Evolutionary conservation across 1,139 yeast species (phyloP).

Genomic region (Debaryomyces singareniensis): DNA sequence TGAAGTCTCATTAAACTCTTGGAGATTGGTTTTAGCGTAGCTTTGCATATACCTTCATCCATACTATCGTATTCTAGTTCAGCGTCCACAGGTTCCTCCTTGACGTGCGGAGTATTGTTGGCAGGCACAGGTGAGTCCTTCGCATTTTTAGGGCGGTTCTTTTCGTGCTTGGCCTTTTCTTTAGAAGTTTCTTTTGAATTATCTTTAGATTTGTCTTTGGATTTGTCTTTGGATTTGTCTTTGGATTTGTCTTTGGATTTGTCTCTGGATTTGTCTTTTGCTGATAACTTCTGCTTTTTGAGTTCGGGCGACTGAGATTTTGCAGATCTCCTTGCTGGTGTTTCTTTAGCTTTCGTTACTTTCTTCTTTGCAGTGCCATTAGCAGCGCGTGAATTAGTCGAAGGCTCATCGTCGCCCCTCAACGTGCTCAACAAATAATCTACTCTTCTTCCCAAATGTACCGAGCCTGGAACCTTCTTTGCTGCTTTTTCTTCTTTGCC

Average conservation of each 20-base stretch:
- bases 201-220: conserved; percentile 7
- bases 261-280: background rate
- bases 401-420: conserved; percentile 44
- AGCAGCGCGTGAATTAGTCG: conserved; percentile 6
- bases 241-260: conserved; percentile 3
- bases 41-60: conserved; percentile 72
- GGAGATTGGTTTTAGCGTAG: conserved; percentile 63
- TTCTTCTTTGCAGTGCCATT: conserved; percentile 11
- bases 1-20: conserved; percentile 68
- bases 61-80: conserved; percentile 68
- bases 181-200: conserved; percentile 7
- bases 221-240: conserved; percentile 3
- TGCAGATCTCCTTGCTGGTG: conserved; percentile 8
- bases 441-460: conserved; percentile 88
- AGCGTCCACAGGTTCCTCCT: conserved; percentile 19
- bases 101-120: conserved; percentile 2
- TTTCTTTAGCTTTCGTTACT: conserved; percentile 14
- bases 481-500: conserved; percentile 35
- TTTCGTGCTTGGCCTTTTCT: conserved; percentile 4
- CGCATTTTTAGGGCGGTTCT: conserved; percentile 3
- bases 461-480: conserved; percentile 83
- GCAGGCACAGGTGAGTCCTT: background rate
- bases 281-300: too few species aligned
- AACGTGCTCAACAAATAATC: conserved; percentile 76
- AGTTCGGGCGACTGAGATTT: conserved; percentile 17